Evolutionary conservation across 192 early-diverging fungal species (phyloP), one percentile per base, ranked within the genome.

Genomic region (Ramicandelaber brevisporus): DNA sequence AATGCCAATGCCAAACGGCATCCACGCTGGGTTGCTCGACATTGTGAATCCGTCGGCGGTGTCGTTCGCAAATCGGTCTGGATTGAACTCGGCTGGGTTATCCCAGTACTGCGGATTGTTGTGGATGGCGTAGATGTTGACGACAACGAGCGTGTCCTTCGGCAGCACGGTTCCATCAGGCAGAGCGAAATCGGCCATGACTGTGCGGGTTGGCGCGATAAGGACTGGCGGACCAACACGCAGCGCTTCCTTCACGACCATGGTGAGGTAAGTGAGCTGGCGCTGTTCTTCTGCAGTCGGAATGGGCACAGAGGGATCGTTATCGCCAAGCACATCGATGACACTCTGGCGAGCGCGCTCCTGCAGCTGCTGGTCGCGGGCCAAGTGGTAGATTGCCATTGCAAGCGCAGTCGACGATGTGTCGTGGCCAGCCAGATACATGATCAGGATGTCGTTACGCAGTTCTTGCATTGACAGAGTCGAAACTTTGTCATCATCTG

Each of bases 351-450:
- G 55, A 10, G 50, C 55, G 17, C 35, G 21, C 18, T 40, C 30
- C 38, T 58, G 55, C 26, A 48, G 37, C 15, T 57, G 30, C 6
- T 48, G 54, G 34, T 57, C 34, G 14, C 32, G 38, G n/a, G 62
- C 65, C 14, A 68, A 43, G 31, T 55, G 41, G 26, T 48, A 50
- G 17, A 65, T 36, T 13, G 50, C 20, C 25, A 44, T 45, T 25
- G 42, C 34, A 3, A 65, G 25, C 2, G 50, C 36, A 16, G 40
- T 29, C 3, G 60, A 46, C n/a, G 56, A 55, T 12, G 55, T 44
- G 13, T 58, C 55, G 38, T 63, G 53, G 20, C 63, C 63, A 22
- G 63, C 63, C 13, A 65, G 44, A 45, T 54, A 65, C 46, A 63
- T 62, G 5, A 65, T 37, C 10, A 47, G 45, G 2, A 52, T 49